These are phyloP conservation scores for Hymenoscyphus albidus DNA, from an alignment of 2,329 filamentous ascomycete species.

Conservation along the genomic window DNA sequence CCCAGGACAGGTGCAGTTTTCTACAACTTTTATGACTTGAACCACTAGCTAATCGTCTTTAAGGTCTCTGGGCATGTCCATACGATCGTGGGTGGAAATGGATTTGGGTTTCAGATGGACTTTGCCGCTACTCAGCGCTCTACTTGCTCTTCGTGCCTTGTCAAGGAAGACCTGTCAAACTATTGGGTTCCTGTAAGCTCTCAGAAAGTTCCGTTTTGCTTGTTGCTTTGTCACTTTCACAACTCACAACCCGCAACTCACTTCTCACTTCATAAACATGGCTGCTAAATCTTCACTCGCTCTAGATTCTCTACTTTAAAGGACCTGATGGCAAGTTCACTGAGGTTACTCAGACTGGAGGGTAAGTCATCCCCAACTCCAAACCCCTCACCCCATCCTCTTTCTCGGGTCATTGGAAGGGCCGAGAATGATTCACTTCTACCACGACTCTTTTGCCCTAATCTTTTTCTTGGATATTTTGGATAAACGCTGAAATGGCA, in stretches of 20 bases:
- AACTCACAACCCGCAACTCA: not conserved
- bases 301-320: slow-evolving; percentile 46
- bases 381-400: too few species aligned
- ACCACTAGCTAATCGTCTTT: too few species aligned
- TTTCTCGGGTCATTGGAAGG: too few species aligned
- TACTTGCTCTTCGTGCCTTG: slow-evolving; percentile 60
- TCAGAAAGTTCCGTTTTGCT: not conserved
- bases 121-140: slow-evolving; percentile 50
- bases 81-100: slow-evolving; percentile 59
- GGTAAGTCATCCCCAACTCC: slow-evolving; percentile 22
- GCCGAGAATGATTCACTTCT: too few species aligned
- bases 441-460: too few species aligned
- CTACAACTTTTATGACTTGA: too few species aligned
- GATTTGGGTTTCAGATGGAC: slow-evolving; percentile 52
- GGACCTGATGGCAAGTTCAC: slow-evolving; percentile 54
- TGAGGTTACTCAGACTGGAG: slow-evolving; percentile 42
- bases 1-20: slow-evolving; percentile 43
- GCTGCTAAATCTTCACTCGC: not conserved
- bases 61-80: slow-evolving; percentile 53
- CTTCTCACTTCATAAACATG: not conserved
- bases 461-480: too few species aligned
- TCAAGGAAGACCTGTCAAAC: slow-evolving; percentile 56
- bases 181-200: slow-evolving; percentile 60
- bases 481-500: too few species aligned
- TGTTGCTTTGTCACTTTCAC: not conserved